Percentiles rank a stretch among this genome's conserved stretches.
phyloP scores from a whole-genome alignment of 2,329 filamentous ascomycete species.

The Cercospora sesami region DNA sequence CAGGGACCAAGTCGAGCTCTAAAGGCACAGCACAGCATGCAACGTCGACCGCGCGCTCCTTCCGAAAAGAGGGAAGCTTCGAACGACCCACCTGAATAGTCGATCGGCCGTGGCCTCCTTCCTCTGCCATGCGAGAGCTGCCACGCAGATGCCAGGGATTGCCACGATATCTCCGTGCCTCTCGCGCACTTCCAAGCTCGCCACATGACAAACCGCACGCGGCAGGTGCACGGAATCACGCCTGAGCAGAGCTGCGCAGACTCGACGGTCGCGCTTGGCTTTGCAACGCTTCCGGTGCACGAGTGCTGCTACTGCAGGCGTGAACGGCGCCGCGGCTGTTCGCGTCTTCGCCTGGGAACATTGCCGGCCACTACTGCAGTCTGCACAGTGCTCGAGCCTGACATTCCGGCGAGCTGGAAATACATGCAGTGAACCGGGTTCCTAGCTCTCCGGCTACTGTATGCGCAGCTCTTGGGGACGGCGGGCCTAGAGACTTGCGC shows the following conservation, averaged over 20 bases:
- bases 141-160: constrained; percentile 1
- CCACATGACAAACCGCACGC: neutral
- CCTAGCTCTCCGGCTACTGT: neutral
- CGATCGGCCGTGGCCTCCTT: neutral
- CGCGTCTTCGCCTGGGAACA: neutral
- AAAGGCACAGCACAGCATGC: neutral
- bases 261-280: neutral
- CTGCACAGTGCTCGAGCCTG: constrained; percentile 1
- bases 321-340: neutral
- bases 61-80: constrained; percentile 15
- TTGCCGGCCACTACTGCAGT: constrained; percentile 11
- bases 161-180: constrained; percentile 5
- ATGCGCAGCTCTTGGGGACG: neutral
- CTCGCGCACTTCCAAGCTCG: neutral
- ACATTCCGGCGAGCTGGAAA: neutral
- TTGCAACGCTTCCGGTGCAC: neutral
- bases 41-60: constrained; percentile 15
- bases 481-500: neutral
- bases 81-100: neutral
- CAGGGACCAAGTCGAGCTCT: constrained; percentile 17
- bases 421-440: constrained; percentile 2
- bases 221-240: neutral
- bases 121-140: constrained; percentile 12
- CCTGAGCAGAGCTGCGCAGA: neutral
- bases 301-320: neutral